Conservation (phyloP, 2,329 filamentous ascomycete genomes). For the Arachnopeziza araneosa region DNA sequence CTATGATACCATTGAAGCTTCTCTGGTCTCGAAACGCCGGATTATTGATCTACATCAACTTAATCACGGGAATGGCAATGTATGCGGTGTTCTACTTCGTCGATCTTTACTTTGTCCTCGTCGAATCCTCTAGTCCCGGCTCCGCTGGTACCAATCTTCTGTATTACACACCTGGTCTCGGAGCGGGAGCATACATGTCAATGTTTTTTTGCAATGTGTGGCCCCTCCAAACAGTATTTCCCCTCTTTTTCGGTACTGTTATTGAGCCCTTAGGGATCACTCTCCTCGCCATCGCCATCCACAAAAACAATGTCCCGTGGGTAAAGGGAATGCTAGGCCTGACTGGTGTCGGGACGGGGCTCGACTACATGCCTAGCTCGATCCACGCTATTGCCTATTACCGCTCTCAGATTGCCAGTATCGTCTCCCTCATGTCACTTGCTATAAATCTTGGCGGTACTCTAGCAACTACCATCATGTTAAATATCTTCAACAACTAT, state of each 20-base stretch:
- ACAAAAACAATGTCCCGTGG: conserved; percentile 39
- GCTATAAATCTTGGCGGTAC: conserved; percentile 59
- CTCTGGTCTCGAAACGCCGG: conserved; percentile 52
- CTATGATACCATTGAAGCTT: conserved; percentile 60
- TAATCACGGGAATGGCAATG: conserved; percentile 43
- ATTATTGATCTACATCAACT: conserved; percentile 57
- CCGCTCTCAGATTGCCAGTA: conserved; percentile 49
- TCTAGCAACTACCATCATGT: conserved; percentile 61
- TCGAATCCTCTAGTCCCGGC: conserved; percentile 46
- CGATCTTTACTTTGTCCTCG: conserved; percentile 61
- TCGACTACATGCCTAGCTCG: conserved; percentile 57
- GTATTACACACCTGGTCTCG: conserved; percentile 60
- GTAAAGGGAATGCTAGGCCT: conserved; percentile 64
- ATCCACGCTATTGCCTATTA: conserved; percentile 61
- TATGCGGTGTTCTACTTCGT: conserved; percentile 60
- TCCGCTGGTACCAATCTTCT: conserved; percentile 52
- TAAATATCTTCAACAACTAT: conserved; percentile 60
- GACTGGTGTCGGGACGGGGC: conserved; percentile 55
- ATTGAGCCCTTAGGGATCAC: conserved; percentile 54
- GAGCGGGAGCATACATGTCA: conserved; percentile 50
- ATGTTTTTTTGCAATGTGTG: conserved; percentile 55
- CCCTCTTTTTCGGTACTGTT: conserved; percentile 51
- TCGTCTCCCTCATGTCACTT: conserved; percentile 55
- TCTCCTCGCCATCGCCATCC: conserved; percentile 52
- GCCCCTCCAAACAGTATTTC: conserved; percentile 56